Percentiles rank a stretch among this genome's conserved stretches.
Evolutionary conservation across 805 yeast genomes (phyloP).

Genomic region (Starmerella sirachaensis): DNA sequence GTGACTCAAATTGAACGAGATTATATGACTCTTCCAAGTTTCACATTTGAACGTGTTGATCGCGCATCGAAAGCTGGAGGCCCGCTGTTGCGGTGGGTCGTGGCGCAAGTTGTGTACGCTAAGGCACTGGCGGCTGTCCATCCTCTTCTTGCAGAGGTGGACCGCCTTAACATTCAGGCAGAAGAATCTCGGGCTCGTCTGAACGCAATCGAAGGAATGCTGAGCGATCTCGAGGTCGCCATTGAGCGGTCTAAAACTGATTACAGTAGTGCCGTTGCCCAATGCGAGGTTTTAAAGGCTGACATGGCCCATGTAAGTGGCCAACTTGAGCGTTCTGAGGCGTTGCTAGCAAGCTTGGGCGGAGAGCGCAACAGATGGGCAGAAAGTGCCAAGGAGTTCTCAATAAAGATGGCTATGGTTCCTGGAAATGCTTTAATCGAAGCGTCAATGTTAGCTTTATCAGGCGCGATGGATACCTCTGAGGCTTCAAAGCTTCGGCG

Average conservation of each 20-base stretch:
- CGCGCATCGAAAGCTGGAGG: slow-evolving; percentile 95
- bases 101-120: slow-evolving; percentile 75
- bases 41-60: slow-evolving; percentile 59
- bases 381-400: slow-evolving; percentile 42
- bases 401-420: slow-evolving; percentile 34
- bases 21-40: slow-evolving; percentile 53
- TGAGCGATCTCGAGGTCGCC: slow-evolving; percentile 54
- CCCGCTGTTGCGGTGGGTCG: slow-evolving; percentile 78
- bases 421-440: slow-evolving; percentile 56
- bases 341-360: slow-evolving; percentile 50
- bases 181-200: slow-evolving; percentile 36
- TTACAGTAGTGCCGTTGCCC: slow-evolving; percentile 67
- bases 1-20: slow-evolving; percentile 44
- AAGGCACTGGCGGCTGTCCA: slow-evolving; percentile 55
- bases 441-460: slow-evolving; percentile 49
- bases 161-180: slow-evolving; percentile 46
- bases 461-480: slow-evolving; percentile 46
- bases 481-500: slow-evolving; percentile 31
- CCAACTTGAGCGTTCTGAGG: slow-evolving; percentile 51
- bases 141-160: slow-evolving; percentile 62
- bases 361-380: slow-evolving; percentile 68
- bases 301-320: slow-evolving; percentile 53
- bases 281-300: slow-evolving; percentile 58
- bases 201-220: slow-evolving; percentile 70
- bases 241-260: slow-evolving; percentile 55